Evolutionary conservation across 148 eudicot genomes (phyloP), one percentile per base, ranked within the genome.

Genomic region (Beta vulgaris): DNA sequence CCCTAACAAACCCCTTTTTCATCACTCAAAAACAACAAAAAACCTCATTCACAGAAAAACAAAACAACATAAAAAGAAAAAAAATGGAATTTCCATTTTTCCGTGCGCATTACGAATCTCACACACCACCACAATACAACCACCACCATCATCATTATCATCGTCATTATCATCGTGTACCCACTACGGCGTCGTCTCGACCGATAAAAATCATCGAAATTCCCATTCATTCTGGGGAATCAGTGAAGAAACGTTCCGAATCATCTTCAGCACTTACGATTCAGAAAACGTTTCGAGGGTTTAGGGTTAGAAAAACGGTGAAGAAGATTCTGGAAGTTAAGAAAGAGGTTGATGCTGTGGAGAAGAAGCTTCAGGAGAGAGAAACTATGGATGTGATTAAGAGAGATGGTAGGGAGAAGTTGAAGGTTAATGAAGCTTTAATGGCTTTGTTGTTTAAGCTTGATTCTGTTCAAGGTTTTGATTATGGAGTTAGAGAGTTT

Each of bases 231-330:
- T 83, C 72, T 34, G 76, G 78, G 11, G 77, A 69, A 1, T 75
- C 88, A 14, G 78, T 73, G 12, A 7, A 14, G 32, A 35, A 74
- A 7, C 37, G 51, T 18, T 48, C 79, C 37, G 62, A 67, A 0
- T 28, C 75, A 0, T 87, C 88, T 0, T 28, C 75, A 0, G 88
- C 88, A 0, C 0, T 79, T 3, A 80, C 51, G 82, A 87, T 89
- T 25, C 97, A 92, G 86, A 92, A 88, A 86, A 82, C 74, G 10
- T 88, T 85, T 73, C 84, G 96, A 13, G 91, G 96, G 13, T 90
- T 77, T 69, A 35, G 83, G 48, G 86, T 90, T 26, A 76, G 95
- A 69, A 90, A 81, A 40, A 84, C 80, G 73, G 60, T 92, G 76
- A 83, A 76, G 76, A 85, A 73, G 82, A 86, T 92, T 13, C 63